These are phyloP conservation scores for Endogone sp. DNA, from an alignment of 192 early-diverging fungal genomes.

Conservation along the genomic window DNA sequence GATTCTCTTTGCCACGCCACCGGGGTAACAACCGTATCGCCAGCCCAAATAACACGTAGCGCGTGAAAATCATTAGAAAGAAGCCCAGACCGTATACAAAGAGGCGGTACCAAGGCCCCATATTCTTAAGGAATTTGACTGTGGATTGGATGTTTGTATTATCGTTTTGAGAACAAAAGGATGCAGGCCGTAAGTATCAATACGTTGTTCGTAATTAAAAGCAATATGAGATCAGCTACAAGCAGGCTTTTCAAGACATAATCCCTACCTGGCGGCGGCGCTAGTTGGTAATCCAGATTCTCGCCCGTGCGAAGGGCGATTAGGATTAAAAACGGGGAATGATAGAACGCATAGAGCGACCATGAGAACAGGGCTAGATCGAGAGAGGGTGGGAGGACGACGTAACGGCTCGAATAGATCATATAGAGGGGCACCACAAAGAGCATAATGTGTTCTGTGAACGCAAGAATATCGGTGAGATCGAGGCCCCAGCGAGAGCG, in stretches of 20 bases:
- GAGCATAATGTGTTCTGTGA: slow-evolving; percentile 42
- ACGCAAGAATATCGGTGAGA: background rate
- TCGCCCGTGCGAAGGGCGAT: slow-evolving; percentile 37
- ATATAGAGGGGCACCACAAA: slow-evolving; percentile 44
- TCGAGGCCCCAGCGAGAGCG: no score
- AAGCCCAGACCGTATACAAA: slow-evolving; percentile 20
- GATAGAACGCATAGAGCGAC: slow-evolving; percentile 45
- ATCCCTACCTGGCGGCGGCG: slow-evolving; percentile 47
- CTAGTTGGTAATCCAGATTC: slow-evolving; percentile 50
- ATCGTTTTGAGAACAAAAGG: no score
- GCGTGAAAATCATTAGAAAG: slow-evolving; percentile 19
- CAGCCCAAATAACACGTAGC: slow-evolving; percentile 15
- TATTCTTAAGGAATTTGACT: slow-evolving; percentile 17
- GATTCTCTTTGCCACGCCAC: background rate
- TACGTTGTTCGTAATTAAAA: no score
- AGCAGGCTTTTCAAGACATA: background rate
- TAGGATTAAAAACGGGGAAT: slow-evolving; percentile 38
- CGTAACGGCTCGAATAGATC: slow-evolving; percentile 48
- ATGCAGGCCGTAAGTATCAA: no score
- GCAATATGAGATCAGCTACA: no score
- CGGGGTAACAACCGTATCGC: background rate
- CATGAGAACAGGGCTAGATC: slow-evolving; percentile 47
- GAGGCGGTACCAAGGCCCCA: slow-evolving; percentile 20
- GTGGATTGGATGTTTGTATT: background rate
- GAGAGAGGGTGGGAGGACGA: slow-evolving; percentile 41